Base-by-base conservation (phyloP, 2,329 filamentous ascomycete genomes). In the Curvularia spicifera region DNA sequence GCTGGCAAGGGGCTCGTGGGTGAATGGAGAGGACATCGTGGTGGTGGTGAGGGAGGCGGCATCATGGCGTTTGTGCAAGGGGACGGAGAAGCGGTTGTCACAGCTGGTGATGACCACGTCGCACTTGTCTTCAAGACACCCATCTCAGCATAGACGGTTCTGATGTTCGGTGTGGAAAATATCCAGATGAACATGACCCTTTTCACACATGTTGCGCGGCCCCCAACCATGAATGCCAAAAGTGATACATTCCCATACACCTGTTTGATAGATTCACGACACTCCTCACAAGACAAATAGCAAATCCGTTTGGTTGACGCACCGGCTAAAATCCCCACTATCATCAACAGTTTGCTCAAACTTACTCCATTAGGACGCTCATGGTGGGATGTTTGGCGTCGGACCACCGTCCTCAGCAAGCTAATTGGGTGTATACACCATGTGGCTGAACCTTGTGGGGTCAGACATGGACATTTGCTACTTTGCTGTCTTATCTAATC, bases 21-120 rank as follows among this genome's bases (percentile, higher is more conserved):
- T 64, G 93, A 97, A 78, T 98, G 93, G 93, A 92, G 85, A 76
- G 95, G 95, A 0, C 95, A 99, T 76, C 77, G 91, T 68, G 88
- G 93, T 29, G 87, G 91, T 72, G 90, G 92, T 12, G 91, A 95
- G 79, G 89, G 92, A 22, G 94, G 93, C 33, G 94, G 94, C 52
- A 89, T 98, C 8, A 79, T 98, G 67, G 93, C 90, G 0, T 99
- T 98, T 73, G 93, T 96, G 51, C 93, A 97, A 78, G 83, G 82
- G 2, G 84, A 88, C 74, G 91, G 91, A 0, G 86, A 88, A 76
- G 84, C 88, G 64, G 82, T 98, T 48, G 85, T 97, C 4, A 98
- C 95, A 5, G 95, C 93, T 1, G 95, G 95, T 24, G 95, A 99
- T 79, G 95, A 99, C 47, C 64, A 69, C 13, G 70, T 76, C 40